Evolutionary conservation across 2,329 filamentous ascomycete species (phyloP).

Genomic region (Phaeosphaeria sp.): DNA sequence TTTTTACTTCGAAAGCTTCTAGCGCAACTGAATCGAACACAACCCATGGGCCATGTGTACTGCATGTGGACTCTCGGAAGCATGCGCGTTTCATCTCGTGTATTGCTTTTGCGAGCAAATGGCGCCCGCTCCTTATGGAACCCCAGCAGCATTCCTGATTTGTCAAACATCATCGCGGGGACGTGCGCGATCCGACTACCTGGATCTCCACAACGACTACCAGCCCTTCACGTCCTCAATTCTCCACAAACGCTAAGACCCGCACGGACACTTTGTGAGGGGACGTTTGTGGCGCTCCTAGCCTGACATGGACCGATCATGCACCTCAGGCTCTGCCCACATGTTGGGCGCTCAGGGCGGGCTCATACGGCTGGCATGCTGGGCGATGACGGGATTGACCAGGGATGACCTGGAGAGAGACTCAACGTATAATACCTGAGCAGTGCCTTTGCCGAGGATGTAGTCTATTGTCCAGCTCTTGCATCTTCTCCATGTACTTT

Average conservation of each 20-base stretch:
- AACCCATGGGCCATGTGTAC: neutral
- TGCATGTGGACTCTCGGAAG: neutral
- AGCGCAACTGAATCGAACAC: slow-evolving; percentile 17
- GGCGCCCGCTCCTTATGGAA: slow-evolving; percentile 2
- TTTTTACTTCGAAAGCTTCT: slow-evolving; percentile 27
- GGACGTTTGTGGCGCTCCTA: slow-evolving; percentile 16
- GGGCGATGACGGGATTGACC: slow-evolving; percentile 17
- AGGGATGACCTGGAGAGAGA: slow-evolving; percentile 15
- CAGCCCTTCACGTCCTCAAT: neutral
- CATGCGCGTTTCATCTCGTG: slow-evolving; percentile 10
- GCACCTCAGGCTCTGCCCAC: slow-evolving; percentile 16
- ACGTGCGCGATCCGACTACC: slow-evolving; percentile 2
- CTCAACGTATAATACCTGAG: slow-evolving; percentile 10
- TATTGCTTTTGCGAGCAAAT: slow-evolving; percentile 11
- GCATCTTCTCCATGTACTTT: slow-evolving; percentile 17
- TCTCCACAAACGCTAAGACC: slow-evolving; percentile 5
- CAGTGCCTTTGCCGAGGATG: slow-evolving; percentile 11
- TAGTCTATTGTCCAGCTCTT: neutral
- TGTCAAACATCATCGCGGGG: neutral
- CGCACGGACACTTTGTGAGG: slow-evolving; percentile 19
- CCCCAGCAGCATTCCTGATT: slow-evolving; percentile 2
- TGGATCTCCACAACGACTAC: slow-evolving; percentile 4
- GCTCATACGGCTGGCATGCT: slow-evolving; percentile 19
- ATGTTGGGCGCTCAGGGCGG: slow-evolving; percentile 18
- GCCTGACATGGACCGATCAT: slow-evolving; percentile 20